Evolutionary conservation across 1,284 basidiomycete genomes (phyloP), one percentile per base, ranked within the genome.

Genomic region (Salmacisia buchloeana): DNA sequence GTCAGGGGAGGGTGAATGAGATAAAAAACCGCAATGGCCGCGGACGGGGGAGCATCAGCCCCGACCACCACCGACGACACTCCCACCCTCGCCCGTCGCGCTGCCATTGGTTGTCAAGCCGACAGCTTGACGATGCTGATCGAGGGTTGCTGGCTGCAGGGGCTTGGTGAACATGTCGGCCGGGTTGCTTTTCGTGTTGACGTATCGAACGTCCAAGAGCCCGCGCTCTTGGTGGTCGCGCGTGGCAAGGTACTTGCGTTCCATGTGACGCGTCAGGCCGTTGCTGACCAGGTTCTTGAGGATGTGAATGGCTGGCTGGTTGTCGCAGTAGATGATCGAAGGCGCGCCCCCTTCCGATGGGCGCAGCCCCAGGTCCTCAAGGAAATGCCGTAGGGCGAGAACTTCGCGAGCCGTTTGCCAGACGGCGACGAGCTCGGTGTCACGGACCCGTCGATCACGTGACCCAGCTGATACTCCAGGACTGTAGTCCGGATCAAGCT

Each of bases 261-360:
- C 49, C 15, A 54, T 54, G 21, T 54, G 27, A 7, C 49, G 49
- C 2, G 27, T 33, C 13, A 54, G 13, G 31, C 27, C 49, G 21
- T 54, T 33, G 15, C 7, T 12, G 49, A 54, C 49, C 9, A 31
- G 49, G 31, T 54, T 54, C 6, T 5, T 54, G 27, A 54, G 6
- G 49, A 54, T 33, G 29, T 54, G 49, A 10, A 54, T 7, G 12
- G 49, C 49, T 31, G 49, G 27, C 15, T 54, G 49, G 13, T 31
- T 31, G 49, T 54, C 49, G 27, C 49, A 54, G 15, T 54, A 33
- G 5, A 54, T 54, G 49, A 54, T 33, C 13, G 49, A 54, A 29
- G 49, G 7, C 6, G 49, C 29, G 21, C 29, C 31, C 6, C 9
- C 23, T 2, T 12, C 15, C 18, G 25, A 6, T 2, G 27, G 18